Evolutionary conservation across 1,139 yeast genomes (phyloP).

Genomic region (Insectozyma bohioensis): DNA sequence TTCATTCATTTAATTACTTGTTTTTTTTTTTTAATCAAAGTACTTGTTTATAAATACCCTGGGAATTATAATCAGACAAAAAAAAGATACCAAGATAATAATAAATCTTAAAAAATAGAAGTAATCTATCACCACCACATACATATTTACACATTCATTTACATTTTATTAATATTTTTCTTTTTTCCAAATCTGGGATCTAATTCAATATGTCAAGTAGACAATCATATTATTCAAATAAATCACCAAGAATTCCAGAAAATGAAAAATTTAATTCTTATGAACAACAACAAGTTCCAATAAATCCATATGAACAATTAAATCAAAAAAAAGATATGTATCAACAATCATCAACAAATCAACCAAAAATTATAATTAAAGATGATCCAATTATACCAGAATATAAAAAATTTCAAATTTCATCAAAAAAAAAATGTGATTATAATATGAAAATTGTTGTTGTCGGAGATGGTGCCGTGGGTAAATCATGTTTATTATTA

Average conservation of each 20-base stretch:
- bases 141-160: too few relatives aligned
- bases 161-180: too few relatives aligned
- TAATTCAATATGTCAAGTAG: conserved; percentile 5
- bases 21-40: too few relatives aligned
- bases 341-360: conserved; percentile 13
- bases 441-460: conserved; percentile 69
- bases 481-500: conserved; percentile 83
- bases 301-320: conserved; percentile 30
- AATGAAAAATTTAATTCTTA: conserved; percentile 7
- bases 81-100: too few relatives aligned
- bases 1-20: too few relatives aligned
- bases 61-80: too few relatives aligned
- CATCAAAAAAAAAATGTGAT: conserved; percentile 29
- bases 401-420: conserved; percentile 31
- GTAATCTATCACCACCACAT: too few relatives aligned
- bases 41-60: too few relatives aligned
- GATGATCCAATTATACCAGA: conserved; percentile 42
- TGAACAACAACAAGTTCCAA: conserved; percentile 7
- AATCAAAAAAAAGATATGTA: conserved; percentile 20
- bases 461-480: conserved; percentile 96
- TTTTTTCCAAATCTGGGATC: conserved; percentile 1
- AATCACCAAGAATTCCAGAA: conserved; percentile 6
- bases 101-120: too few relatives aligned
- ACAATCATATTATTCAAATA: conserved; percentile 4
- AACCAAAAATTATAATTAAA: conserved; percentile 33